Evolutionary conservation across 345 rosid genomes (phyloP).

Genomic region (Heritiera littoralis): DNA sequence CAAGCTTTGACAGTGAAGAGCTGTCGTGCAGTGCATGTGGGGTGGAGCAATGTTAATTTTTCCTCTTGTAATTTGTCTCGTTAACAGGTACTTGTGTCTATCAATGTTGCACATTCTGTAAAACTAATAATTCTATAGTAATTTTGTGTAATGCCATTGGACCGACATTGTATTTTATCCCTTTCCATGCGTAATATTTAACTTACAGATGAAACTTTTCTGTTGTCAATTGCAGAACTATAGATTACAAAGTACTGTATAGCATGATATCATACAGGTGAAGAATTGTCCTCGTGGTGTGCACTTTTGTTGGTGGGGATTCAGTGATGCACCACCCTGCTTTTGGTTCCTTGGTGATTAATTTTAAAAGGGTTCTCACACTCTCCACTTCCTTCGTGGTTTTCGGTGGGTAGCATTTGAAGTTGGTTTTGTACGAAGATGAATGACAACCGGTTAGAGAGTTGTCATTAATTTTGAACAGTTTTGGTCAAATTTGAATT

Average conservation of each 20-base stretch:
- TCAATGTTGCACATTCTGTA: background rate
- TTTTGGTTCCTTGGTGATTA: background rate
- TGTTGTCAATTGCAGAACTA: background rate
- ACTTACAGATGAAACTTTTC: background rate
- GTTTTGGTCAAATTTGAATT: too few relatives aligned
- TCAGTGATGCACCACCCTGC: background rate
- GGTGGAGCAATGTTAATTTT: background rate
- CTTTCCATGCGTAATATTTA: too few relatives aligned
- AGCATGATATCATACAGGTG: background rate
- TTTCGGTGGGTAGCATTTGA: background rate
- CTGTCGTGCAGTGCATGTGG: background rate
- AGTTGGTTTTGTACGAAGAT: slow-evolving; percentile 3
- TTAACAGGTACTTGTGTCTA: background rate
- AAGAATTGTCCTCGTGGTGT: background rate
- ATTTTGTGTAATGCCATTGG: background rate
- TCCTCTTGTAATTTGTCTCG: slow-evolving; percentile 12
- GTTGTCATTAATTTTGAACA: too few relatives aligned
- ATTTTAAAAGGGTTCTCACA: background rate
- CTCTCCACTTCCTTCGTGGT: background rate
- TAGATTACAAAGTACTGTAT: background rate
- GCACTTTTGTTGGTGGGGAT: slow-evolving; percentile 7
- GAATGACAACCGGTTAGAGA: slow-evolving; percentile 10
- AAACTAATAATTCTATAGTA: background rate
- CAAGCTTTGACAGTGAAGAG: background rate
- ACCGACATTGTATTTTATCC: background rate